Percentiles rank a stretch among this genome's conserved stretches.
Evolutionary conservation across 257 asterid genomes (phyloP).

Genomic region (Marsdenia floribunda): DNA sequence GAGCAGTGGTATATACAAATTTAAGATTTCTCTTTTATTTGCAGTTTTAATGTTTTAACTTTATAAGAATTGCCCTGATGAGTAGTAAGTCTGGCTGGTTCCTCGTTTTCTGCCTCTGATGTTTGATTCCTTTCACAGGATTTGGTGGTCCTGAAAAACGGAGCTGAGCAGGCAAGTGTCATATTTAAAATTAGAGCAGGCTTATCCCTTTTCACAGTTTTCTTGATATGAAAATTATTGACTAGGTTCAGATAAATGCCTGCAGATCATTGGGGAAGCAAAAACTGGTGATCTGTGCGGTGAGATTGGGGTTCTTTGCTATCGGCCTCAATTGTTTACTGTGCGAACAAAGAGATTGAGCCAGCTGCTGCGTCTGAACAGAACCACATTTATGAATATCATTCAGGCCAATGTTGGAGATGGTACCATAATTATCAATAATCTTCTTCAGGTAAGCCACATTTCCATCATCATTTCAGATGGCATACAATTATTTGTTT

Average conservation of each 20-base stretch:
- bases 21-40: background rate
- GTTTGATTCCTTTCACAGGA: constrained; percentile 28
- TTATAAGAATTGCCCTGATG: background rate
- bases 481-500: background rate
- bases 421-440: constrained; percentile 78
- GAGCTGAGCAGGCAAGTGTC: constrained; percentile 61
- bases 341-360: constrained; percentile 74
- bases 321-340: constrained; percentile 82
- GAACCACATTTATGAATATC: constrained; percentile 69
- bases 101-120: constrained; percentile 10
- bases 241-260: constrained; percentile 13
- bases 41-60: background rate
- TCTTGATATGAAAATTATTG: background rate
- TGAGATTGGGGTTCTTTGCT: constrained; percentile 89
- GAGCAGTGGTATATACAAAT: constrained; percentile 36
- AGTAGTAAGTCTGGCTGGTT: too few species aligned
- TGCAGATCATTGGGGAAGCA: constrained; percentile 78
- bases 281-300: constrained; percentile 79
- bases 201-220: background rate
- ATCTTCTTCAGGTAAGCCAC: constrained; percentile 71
- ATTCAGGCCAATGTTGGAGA: constrained; percentile 89
- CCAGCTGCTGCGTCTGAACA: constrained; percentile 71
- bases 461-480: background rate
- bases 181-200: constrained; percentile 1
- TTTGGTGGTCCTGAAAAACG: constrained; percentile 30